Conservation (phyloP, 202 grass and related monocot species). For the Setaria italica region DNA sequence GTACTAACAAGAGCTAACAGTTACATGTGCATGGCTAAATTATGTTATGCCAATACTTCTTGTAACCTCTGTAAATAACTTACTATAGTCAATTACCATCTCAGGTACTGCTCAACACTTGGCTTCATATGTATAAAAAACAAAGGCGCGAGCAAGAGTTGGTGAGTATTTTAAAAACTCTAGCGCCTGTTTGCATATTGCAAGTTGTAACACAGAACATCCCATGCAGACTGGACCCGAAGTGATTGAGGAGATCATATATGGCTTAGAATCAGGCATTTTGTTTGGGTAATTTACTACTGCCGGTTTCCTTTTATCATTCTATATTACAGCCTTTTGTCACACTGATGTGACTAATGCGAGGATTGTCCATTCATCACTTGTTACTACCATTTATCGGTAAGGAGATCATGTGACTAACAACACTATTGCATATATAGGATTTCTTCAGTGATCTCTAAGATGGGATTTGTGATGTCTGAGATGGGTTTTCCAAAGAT, state of each 20-base stretch:
- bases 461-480: conserved; percentile 94
- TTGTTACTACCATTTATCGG: neutral
- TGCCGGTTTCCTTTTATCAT: conserved; percentile 4
- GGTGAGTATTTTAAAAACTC: conserved; percentile 54
- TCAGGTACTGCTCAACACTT: conserved; percentile 84
- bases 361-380: conserved; percentile 17
- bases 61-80: conserved; percentile 14
- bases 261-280: conserved; percentile 95
- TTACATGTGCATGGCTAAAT: conserved; percentile 33
- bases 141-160: conserved; percentile 87
- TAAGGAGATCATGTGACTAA: conserved; percentile 21
- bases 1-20: neutral
- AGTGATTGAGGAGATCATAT: conserved; percentile 95
- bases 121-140: conserved; percentile 95
- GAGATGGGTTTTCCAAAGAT: conserved; percentile 87
- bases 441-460: conserved; percentile 98
- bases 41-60: neutral
- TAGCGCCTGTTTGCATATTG: conserved; percentile 30
- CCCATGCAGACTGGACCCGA: conserved; percentile 74
- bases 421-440: conserved; percentile 48
- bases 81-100: conserved; percentile 19
- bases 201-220: conserved; percentile 47
- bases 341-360: neutral
- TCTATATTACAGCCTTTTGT: neutral
- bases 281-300: conserved; percentile 82